phyloP scores from a whole-genome alignment of 2,329 filamentous ascomycete genomes.

The Penicillium sp. region DNA sequence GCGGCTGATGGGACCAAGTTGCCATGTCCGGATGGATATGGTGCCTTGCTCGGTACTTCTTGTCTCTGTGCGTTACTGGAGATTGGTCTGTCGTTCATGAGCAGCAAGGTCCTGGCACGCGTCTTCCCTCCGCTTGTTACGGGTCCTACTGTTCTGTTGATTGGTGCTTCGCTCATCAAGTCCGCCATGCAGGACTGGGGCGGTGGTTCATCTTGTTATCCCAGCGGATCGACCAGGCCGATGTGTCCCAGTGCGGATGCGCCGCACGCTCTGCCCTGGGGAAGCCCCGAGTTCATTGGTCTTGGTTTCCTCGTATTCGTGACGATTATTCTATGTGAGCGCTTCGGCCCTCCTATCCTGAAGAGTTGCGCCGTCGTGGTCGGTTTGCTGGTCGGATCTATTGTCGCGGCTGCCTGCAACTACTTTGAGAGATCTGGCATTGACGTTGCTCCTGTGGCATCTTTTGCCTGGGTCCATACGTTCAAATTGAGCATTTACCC shows the following conservation, averaged over 20 bases:
- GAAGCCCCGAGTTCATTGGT: conserved; percentile 63
- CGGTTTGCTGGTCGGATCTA: conserved; percentile 64
- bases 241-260: conserved; percentile 60
- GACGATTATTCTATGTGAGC: conserved; percentile 65
- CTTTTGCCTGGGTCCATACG: conserved; percentile 70
- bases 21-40: conserved; percentile 65
- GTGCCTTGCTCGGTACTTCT: conserved; percentile 60
- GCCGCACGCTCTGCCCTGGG: conserved; percentile 61
- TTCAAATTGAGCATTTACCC: conserved; percentile 66
- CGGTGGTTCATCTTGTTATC: conserved; percentile 55
- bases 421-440: conserved; percentile 63
- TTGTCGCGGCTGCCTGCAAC: conserved; percentile 63
- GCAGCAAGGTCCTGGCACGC: conserved; percentile 57
- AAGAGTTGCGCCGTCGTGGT: conserved; percentile 65
- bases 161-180: conserved; percentile 62
- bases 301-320: conserved; percentile 67
- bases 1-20: conserved; percentile 56
- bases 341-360: conserved; percentile 69
- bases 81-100: conserved; percentile 63
- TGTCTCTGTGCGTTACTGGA: conserved; percentile 54
- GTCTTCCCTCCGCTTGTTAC: conserved; percentile 69
- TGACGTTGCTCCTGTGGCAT: conserved; percentile 58
- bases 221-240: conserved; percentile 48
- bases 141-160: conserved; percentile 65
- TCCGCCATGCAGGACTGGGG: conserved; percentile 67